Evolutionary conservation across 768 basidiomycete genomes (phyloP).

Genomic region (Calocera cornea): DNA sequence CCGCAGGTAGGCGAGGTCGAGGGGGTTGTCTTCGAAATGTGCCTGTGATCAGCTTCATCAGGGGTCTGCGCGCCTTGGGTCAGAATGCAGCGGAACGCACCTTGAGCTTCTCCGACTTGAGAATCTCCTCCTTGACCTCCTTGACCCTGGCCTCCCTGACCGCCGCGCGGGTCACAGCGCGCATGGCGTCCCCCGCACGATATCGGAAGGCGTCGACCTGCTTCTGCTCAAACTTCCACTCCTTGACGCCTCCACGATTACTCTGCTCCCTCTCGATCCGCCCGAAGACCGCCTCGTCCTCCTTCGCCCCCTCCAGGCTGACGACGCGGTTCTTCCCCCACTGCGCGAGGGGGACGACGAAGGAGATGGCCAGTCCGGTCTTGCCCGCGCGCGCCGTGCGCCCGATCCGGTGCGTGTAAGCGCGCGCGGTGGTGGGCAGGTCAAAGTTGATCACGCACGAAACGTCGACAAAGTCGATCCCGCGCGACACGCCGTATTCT

Average conservation of each 20-base stretch:
- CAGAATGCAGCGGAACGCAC: slow-evolving; percentile 30
- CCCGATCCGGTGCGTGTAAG: slow-evolving; percentile 92
- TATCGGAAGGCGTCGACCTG: slow-evolving; percentile 97
- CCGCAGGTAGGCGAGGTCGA: slow-evolving; percentile 79
- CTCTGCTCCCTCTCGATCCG: slow-evolving; percentile 67
- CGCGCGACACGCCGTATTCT: slow-evolving; percentile 89
- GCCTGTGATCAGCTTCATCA: slow-evolving; percentile 38
- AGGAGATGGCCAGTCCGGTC: slow-evolving; percentile 82
- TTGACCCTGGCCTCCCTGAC: slow-evolving; percentile 86
- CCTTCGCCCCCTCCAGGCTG: slow-evolving; percentile 52
- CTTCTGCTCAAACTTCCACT: slow-evolving; percentile 88
- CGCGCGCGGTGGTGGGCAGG: slow-evolving; percentile 70
- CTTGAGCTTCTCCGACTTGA: slow-evolving; percentile 95
- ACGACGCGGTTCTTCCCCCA: slow-evolving; percentile 68
- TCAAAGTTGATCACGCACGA: slow-evolving; percentile 98
- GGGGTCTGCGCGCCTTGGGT: neutral
- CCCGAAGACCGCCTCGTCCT: slow-evolving; percentile 63
- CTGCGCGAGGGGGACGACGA: slow-evolving; percentile 55
- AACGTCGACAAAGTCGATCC: slow-evolving; percentile 93
- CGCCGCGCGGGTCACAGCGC: slow-evolving; percentile 71
- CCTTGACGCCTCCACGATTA: slow-evolving; percentile 49
- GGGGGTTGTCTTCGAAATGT: slow-evolving; percentile 93
- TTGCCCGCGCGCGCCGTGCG: slow-evolving; percentile 93
- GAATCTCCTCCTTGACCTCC: slow-evolving; percentile 81
- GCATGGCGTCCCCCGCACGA: slow-evolving; percentile 90